phyloP scores from a whole-genome alignment of 2,329 filamentous ascomycete species.

The Orbilia oligospora region DNA sequence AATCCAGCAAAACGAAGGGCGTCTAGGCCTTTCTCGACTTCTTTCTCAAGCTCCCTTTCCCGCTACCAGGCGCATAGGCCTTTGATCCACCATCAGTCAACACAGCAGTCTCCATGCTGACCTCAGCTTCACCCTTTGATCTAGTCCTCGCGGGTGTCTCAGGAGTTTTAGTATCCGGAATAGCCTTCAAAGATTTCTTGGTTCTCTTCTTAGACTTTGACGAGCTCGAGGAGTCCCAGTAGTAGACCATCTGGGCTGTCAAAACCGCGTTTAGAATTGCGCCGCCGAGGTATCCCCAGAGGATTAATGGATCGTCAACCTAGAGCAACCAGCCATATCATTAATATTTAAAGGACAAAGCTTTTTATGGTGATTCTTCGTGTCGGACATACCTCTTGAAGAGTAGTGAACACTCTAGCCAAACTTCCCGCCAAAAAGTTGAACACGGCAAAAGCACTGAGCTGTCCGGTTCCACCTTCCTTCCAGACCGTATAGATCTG shows the following conservation, averaged over 20 bases:
- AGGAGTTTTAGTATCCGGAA: conserved; percentile 60
- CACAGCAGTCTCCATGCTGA: conserved; percentile 58
- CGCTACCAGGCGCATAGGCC: conserved; percentile 17
- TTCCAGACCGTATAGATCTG: conserved; percentile 90
- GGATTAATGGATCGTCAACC: conserved; percentile 94
- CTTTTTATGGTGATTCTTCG: too few species aligned
- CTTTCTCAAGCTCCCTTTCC: conserved; percentile 53
- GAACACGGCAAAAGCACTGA: conserved; percentile 97
- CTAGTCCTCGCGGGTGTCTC: conserved; percentile 49
- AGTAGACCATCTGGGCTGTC: conserved; percentile 91
- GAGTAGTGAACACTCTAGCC: conserved; percentile 94
- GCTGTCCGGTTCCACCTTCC: conserved; percentile 90
- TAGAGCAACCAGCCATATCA: background rate
- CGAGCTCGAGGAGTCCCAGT: conserved; percentile 79
- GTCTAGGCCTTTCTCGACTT: conserved; percentile 53
- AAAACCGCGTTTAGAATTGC: conserved; percentile 91
- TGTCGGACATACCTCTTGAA: conserved; percentile 76
- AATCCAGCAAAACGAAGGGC: conserved; percentile 3
- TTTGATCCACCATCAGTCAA: conserved; percentile 55
- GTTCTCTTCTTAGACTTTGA: conserved; percentile 62
- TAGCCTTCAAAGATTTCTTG: conserved; percentile 65
- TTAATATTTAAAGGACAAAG: background rate
- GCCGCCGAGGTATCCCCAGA: conserved; percentile 93
- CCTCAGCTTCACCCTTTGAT: conserved; percentile 54
- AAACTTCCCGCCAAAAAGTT: conserved; percentile 96